phyloP scores from a whole-genome alignment of 257 asterid genomes.

The Parsonsia alboflavescens region DNA sequence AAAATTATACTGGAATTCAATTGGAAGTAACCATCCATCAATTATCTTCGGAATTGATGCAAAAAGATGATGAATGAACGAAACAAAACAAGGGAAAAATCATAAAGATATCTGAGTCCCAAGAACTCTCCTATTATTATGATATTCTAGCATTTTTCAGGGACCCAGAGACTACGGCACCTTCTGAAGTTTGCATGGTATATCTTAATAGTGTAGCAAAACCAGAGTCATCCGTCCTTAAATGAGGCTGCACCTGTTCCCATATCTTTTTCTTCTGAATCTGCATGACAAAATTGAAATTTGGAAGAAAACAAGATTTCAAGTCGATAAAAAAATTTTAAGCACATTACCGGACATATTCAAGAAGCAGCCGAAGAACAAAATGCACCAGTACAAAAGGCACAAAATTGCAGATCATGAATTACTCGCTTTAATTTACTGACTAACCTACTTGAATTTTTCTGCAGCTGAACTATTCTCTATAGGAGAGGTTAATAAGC shows the following conservation, averaged over 20 bases:
- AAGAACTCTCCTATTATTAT: slow-evolving; percentile 12
- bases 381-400: too few relatives aligned
- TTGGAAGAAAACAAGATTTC: background rate
- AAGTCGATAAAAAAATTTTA: background rate
- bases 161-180: slow-evolving; percentile 45
- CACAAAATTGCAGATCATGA: background rate
- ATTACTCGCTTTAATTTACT: too few relatives aligned
- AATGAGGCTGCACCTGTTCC: slow-evolving; percentile 83
- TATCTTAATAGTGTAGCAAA: slow-evolving; percentile 50
- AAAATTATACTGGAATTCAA: too few relatives aligned
- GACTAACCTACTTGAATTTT: background rate
- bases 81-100: background rate
- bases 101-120: background rate
- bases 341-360: background rate
- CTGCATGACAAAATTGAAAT: slow-evolving; percentile 34
- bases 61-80: background rate
- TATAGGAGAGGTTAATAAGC: background rate
- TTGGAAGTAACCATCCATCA: too few relatives aligned
- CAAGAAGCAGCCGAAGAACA: background rate
- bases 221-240: slow-evolving; percentile 57
- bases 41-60: background rate
- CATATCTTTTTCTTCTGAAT: slow-evolving; percentile 90
- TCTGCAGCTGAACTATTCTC: background rate
- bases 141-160: slow-evolving; percentile 77
- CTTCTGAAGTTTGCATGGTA: slow-evolving; percentile 62